These are phyloP conservation scores for Xylaria bambusicola DNA, from an alignment of 495 filamentous ascomycete genomes.

Conservation along the genomic window DNA sequence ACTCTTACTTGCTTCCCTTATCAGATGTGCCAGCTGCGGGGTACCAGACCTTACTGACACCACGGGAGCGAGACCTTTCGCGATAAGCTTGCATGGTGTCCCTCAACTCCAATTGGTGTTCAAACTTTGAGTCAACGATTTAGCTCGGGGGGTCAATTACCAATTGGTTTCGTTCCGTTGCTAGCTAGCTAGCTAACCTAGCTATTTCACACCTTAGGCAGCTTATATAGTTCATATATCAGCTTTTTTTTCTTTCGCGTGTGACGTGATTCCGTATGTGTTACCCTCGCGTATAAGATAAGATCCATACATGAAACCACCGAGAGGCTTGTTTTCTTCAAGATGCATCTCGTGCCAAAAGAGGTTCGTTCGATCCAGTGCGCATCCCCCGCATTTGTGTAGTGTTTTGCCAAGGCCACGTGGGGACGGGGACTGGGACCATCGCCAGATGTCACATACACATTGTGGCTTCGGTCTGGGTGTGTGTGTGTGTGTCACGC, in stretches of 20 bases:
- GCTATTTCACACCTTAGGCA: too few relatives aligned
- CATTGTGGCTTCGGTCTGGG: too few relatives aligned
- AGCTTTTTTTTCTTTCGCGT: not conserved
- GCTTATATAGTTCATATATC: too few relatives aligned
- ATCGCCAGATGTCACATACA: too few relatives aligned
- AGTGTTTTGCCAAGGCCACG: too few relatives aligned
- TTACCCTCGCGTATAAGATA: not conserved
- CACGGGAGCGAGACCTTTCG: not conserved
- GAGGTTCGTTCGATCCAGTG: slow-evolving; percentile 60
- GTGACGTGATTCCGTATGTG: not conserved
- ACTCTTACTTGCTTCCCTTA: slow-evolving; percentile 7
- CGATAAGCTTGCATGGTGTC: slow-evolving; percentile 17
- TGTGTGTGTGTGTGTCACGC: not conserved
- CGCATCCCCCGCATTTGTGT: not conserved
- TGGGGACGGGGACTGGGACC: too few relatives aligned
- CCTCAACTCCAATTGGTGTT: not conserved
- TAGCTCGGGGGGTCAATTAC: too few relatives aligned
- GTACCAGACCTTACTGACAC: not conserved
- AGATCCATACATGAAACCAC: too few relatives aligned
- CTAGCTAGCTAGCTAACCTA: too few relatives aligned
- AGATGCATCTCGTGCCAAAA: slow-evolving; percentile 79
- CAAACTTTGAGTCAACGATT: too few relatives aligned
- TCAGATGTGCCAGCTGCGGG: slow-evolving; percentile 9
- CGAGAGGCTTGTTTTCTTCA: slow-evolving; percentile 1
- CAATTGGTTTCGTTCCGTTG: too few relatives aligned